These are phyloP conservation scores for Triangularia verruculosa DNA, from an alignment of 2,329 filamentous ascomycete genomes.

Conservation along the genomic window DNA sequence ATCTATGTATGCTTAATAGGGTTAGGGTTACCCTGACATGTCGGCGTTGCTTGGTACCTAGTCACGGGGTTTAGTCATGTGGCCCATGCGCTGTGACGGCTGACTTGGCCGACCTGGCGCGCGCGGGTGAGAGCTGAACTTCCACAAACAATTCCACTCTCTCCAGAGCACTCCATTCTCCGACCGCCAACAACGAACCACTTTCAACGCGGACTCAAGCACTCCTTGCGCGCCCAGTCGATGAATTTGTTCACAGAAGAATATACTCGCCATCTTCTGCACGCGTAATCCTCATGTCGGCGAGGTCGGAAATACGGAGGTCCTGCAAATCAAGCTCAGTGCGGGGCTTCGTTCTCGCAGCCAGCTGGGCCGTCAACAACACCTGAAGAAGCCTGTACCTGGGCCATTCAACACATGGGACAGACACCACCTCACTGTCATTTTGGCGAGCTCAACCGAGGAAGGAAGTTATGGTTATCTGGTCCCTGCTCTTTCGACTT, in stretches of 20 bases:
- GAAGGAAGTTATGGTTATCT: not conserved
- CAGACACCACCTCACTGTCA: not conserved
- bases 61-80: not conserved
- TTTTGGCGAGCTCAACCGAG: not conserved
- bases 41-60: not conserved
- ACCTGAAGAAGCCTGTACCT: not conserved
- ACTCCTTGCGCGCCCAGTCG: not conserved
- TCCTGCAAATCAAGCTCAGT: not conserved
- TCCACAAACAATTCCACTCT: not conserved
- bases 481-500: not conserved
- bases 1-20: too few relatives aligned
- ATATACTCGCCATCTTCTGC: not conserved
- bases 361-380: not conserved
- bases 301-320: not conserved
- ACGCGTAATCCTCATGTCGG: not conserved
- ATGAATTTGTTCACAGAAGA: not conserved
- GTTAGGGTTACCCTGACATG: not conserved
- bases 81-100: not conserved
- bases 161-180: not conserved
- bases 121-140: not conserved
- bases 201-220: not conserved
- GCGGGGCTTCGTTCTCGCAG: not conserved
- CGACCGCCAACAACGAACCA: not conserved
- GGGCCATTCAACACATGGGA: not conserved
- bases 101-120: not conserved